phyloP scores from a whole-genome alignment of 176 grass and related monocot species.

The Chrysopogon serrulatus region DNA sequence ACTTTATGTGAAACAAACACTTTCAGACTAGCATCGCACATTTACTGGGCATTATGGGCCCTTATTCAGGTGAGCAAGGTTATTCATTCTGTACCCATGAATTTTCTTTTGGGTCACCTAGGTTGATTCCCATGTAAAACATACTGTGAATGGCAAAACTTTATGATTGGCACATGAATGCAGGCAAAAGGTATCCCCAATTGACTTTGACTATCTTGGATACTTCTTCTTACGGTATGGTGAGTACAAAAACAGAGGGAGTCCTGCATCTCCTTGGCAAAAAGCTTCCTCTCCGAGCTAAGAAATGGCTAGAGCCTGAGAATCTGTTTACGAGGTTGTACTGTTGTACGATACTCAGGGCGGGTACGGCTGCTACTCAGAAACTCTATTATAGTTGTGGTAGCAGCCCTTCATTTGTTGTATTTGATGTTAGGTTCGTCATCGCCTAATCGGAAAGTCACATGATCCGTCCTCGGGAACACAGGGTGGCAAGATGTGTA shows the following conservation, averaged over 20 bases:
- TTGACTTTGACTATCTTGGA: conserved; percentile 87
- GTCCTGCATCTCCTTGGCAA: conserved; percentile 40
- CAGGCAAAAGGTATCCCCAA: conserved; percentile 90
- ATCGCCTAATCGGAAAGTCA: background rate
- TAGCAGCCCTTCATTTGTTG: background rate
- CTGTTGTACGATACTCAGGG: background rate
- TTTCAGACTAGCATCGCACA: conserved; percentile 76
- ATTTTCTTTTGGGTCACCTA: background rate
- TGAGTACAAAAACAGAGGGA: conserved; percentile 94
- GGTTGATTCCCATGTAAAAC: background rate
- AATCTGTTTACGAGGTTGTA: background rate
- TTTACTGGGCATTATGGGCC: conserved; percentile 95
- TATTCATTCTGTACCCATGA: background rate
- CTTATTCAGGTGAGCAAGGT: conserved; percentile 67
- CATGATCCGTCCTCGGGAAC: background rate
- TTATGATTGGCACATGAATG: background rate
- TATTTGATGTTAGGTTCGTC: conserved; percentile 10
- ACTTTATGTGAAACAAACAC: conserved; percentile 88
- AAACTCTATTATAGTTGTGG: background rate
- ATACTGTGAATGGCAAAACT: background rate
- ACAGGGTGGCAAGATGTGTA: background rate
- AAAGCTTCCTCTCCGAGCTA: conserved; percentile 25
- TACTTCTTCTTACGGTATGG: conserved; percentile 86
- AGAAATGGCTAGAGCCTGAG: conserved; percentile 3
- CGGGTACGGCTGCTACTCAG: background rate